Evolutionary conservation across 2,329 filamentous ascomycete genomes (phyloP), one percentile per base, ranked within the genome.

Genomic region (Sarocladium oryzae): DNA sequence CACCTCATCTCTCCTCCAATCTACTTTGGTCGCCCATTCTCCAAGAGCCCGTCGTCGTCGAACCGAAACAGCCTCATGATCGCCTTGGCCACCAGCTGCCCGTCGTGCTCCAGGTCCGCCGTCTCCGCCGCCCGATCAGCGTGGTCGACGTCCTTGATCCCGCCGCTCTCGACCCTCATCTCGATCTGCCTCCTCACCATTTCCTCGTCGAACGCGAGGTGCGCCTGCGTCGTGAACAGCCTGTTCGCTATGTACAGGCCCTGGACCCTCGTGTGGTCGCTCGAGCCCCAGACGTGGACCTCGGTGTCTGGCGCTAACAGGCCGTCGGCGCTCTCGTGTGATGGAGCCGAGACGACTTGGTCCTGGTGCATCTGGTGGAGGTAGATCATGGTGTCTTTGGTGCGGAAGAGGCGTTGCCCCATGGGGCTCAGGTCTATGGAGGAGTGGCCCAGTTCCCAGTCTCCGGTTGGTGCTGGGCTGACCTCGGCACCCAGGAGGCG

Each of bases 301-400:
- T 71, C 67, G 0, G 69, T 66, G 2, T 63, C 66, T 0, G 28
- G 52, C 1, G 54, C n/a, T 0, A 78, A 62, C 21, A 77, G 59
- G 1, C 64, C 67, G 1, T 55, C 50, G 1, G 37, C 69, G 59
- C 58, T 81, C 69, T 30, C 81, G 71, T 49, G 71, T 2, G 71
- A 60, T 0, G 88, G 86, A 28, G 80, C 79, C 15, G 73, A 64
- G 52, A 76, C 78, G 2, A 91, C 84, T 21, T 87, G 79, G 61
- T 92, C 88, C 55, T 79, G 79, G 64, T 93, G 88, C 85, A 92
- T 90, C 67, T 92, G 87, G 63, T 89, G 85, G 20, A 92, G 74
- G 21, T 75, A 73, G 69, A 86, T 38, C 18, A 26, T 57, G 5
- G 58, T 38, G 9, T 63, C 58, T 15, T 83, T 75, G 48, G 77